Base-by-base conservation (phyloP, 495 filamentous ascomycete genomes). In the Massariosphaeria phaeospora region DNA sequence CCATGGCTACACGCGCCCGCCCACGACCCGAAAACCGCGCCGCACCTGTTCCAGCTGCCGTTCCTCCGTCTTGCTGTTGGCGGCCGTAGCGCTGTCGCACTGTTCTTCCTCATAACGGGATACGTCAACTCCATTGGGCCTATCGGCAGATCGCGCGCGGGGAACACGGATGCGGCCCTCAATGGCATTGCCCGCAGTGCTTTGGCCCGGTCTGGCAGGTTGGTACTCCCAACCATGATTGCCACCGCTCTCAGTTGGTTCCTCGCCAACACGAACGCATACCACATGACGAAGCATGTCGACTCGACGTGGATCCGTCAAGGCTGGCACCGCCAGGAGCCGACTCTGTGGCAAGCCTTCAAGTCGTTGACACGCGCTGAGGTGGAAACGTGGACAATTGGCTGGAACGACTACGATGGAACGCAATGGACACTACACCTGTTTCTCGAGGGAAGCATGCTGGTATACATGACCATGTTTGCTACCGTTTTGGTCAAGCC, bases 31-130 rank as follows among this genome's bases (percentile, higher is more conserved):
- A 52, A 59, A 36, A 50, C 57, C 17, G 48, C 49, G 17, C 57
- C 64, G 11, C 42, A 42, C 24, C 48, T 67, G 21, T 59, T 67
- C 38, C 64, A 67, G 46, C 41, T 62, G 1, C 64, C 64, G 23
- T 59, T 67, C 58, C 50, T 67, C 45, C 64, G 64, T n/a, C 62
- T 67, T 30, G 30, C 23, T 36, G 62, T 62, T 3, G 58, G 54
- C 15, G 64, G 64, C 27, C 61, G 62, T 21, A 44, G 31, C 31
- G 61, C 62, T 12, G 64, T 67, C 9, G 61, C 62, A 13, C 40
- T 67, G 12, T 67, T 67, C 58, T 63, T 67, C 55, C 61, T 67
- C 31, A 62, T 67, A 40, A 65, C 64, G 11, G 64, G 64, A 48
- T 67, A 65, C 38, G 64, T 67, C 12, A 67, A 67, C 52, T 25